Evolutionary conservation across 768 basidiomycete species (phyloP).

Genomic region (Collybiopsis luxurians): DNA sequence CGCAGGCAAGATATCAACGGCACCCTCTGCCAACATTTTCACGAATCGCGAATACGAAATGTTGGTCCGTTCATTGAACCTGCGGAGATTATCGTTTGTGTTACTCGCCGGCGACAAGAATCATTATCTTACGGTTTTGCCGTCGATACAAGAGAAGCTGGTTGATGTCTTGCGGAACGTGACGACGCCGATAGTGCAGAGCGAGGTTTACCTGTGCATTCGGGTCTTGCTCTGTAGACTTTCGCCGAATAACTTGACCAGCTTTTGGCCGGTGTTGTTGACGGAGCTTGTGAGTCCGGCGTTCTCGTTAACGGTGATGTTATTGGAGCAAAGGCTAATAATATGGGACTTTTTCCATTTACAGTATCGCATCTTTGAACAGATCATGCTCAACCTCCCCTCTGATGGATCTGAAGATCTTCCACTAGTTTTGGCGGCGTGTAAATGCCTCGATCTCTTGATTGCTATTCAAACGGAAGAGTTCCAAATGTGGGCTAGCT

Average conservation of each 20-base stretch:
- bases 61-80: slow-evolving; percentile 77
- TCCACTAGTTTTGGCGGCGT: slow-evolving; percentile 78
- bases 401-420: slow-evolving; percentile 85
- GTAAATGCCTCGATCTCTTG: slow-evolving; percentile 93
- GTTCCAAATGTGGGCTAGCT: slow-evolving; percentile 79
- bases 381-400: slow-evolving; percentile 66
- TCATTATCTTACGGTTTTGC: slow-evolving; percentile 84
- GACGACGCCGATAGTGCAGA: slow-evolving; percentile 80
- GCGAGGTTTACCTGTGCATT: slow-evolving; percentile 93
- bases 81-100: slow-evolving; percentile 84
- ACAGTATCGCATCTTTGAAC: slow-evolving; percentile 89
- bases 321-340: background rate
- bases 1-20: slow-evolving; percentile 72
- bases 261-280: slow-evolving; percentile 95
- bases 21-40: slow-evolving; percentile 94
- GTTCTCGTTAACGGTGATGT: background rate
- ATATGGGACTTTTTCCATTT: background rate
- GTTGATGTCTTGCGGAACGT: slow-evolving; percentile 87
- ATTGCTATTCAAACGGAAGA: slow-evolving; percentile 93
- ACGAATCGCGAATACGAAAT: slow-evolving; percentile 94
- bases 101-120: slow-evolving; percentile 90
- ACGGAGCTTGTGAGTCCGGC: slow-evolving; percentile 70
- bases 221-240: slow-evolving; percentile 88
- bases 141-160: slow-evolving; percentile 94
- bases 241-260: slow-evolving; percentile 86